Conservation (phyloP, 805 yeast genomes). For the Saccharomycopsis malanga region DNA sequence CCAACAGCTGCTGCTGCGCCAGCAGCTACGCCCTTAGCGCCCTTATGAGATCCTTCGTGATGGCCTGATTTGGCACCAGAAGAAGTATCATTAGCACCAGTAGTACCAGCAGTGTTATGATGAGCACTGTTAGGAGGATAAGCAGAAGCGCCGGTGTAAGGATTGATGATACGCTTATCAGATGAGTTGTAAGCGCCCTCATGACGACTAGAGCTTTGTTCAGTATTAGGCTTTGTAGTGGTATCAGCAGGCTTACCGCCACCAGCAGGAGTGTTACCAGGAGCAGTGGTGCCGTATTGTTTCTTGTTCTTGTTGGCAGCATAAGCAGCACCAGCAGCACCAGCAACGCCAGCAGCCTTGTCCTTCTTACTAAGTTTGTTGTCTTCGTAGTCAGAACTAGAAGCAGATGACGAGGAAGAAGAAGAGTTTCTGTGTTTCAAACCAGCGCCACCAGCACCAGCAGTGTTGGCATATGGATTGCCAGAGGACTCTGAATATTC, state of each 20-base stretch:
- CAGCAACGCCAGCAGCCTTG: slow-evolving; percentile 25
- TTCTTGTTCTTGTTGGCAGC: slow-evolving; percentile 10
- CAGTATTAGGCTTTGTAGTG: too few relatives aligned
- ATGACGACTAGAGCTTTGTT: too few relatives aligned
- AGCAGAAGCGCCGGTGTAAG: too few relatives aligned
- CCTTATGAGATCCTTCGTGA: neutral
- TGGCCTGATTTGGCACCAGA: neutral
- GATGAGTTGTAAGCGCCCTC: too few relatives aligned
- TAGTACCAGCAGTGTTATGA: neutral
- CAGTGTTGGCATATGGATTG: slow-evolving; percentile 14
- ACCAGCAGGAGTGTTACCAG: neutral
- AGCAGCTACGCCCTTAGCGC: neutral
- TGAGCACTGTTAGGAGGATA: neutral
- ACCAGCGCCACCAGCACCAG: slow-evolving; percentile 8
- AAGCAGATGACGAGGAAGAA: too few relatives aligned
- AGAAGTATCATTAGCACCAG: neutral
- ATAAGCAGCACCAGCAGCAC: slow-evolving; percentile 25
- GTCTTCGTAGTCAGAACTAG: too few relatives aligned
- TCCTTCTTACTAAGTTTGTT: slow-evolving; percentile 25
- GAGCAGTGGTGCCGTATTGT: neutral
- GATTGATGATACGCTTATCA: too few relatives aligned
- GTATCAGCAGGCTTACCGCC: too few relatives aligned
- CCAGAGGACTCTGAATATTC: slow-evolving; percentile 12
- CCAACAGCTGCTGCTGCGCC: slow-evolving; percentile 1
- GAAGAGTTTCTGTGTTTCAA: too few relatives aligned